Evolutionary conservation across 768 basidiomycete genomes (phyloP).

Genomic region (Macrolepiota fuliginosa): DNA sequence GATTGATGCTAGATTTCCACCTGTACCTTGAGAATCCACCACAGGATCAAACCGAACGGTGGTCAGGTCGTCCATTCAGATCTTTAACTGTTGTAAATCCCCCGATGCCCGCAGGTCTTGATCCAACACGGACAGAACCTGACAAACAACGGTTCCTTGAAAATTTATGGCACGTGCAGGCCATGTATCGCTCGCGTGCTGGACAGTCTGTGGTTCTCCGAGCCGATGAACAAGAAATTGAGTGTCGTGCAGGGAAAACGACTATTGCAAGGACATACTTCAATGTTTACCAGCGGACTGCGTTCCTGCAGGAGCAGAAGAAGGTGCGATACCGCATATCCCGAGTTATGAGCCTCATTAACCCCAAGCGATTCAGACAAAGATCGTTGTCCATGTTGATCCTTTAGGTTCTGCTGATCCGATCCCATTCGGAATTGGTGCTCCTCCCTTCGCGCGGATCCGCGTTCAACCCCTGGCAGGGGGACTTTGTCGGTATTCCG

Average conservation of each 20-base stretch:
- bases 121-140: conserved; percentile 57
- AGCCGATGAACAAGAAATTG: conserved; percentile 75
- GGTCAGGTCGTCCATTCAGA: conserved; percentile 86
- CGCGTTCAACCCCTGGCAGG: conserved; percentile 83
- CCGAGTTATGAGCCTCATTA: background rate
- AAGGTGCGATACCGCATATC: conserved; percentile 53
- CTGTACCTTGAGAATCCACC: conserved; percentile 83
- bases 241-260: conserved; percentile 55
- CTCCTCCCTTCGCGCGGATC: conserved; percentile 76
- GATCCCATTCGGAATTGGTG: conserved; percentile 68
- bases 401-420: conserved; percentile 70
- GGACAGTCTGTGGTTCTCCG: conserved; percentile 73
- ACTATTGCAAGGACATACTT: conserved; percentile 82
- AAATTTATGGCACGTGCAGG: conserved; percentile 88
- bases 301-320: conserved; percentile 72
- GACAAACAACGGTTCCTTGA: conserved; percentile 85
- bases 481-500: conserved; percentile 75
- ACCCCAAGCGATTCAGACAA: conserved; percentile 52
- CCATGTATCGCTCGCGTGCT: conserved; percentile 67
- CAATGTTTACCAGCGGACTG: conserved; percentile 83
- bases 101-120: conserved; percentile 61
- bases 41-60: conserved; percentile 77
- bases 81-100: conserved; percentile 76
- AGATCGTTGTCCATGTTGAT: conserved; percentile 87
- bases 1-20: conserved; percentile 63